Base-by-base conservation (phyloP, 371 early-diverging fungal species). In the Mucor irregularis region DNA sequence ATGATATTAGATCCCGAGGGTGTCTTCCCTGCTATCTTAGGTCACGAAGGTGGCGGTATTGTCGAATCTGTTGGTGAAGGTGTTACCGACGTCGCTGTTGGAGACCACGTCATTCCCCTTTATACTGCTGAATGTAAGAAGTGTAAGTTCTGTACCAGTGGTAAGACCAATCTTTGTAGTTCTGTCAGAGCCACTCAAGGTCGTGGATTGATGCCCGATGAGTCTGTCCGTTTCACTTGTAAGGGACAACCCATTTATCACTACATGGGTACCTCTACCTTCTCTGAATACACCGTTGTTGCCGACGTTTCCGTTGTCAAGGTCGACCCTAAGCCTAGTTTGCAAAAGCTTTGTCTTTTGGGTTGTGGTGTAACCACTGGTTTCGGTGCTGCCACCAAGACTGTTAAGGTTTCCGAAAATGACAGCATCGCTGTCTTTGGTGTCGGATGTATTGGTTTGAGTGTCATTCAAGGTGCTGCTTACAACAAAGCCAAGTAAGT, bases 321-420 rank as follows among this genome's bases (percentile, higher is more conserved):
- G 72, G 86, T 97, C 2, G 80, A 85, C 52, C 78, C 87, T 25
- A 68, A 65, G 21, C 95, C 96, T 29, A 85, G 90, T 26, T 68
- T 94, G 30, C 92, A 95, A 61, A 90, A 90, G 63, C 77, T 88
- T 33, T 95, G 96, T 67, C 81, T 97, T 42, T 83, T 97, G 53
- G 97, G 97, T 8, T 97, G 98, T 67, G 97, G 96, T 53, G 83
- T 97, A 45, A 95, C 98, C 14, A 97, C 97, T 26, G 97, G 98
- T 45, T 97, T 90, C 66, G 98, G 97, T 46, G 96, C 97, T 39
- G 96, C 91, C 40, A 86, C 91, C 49, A 91, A 89, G 61, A 94
- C 96, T 6, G 98, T 95, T 58, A 89, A 93, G 74, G 91, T 96
- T 10, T 85, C 87, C 37, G 71, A 83, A 49, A 93, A 91, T 43